These are phyloP conservation scores for Microcos paniculata DNA, from an alignment of 345 rosid genomes.

Conservation along the genomic window DNA sequence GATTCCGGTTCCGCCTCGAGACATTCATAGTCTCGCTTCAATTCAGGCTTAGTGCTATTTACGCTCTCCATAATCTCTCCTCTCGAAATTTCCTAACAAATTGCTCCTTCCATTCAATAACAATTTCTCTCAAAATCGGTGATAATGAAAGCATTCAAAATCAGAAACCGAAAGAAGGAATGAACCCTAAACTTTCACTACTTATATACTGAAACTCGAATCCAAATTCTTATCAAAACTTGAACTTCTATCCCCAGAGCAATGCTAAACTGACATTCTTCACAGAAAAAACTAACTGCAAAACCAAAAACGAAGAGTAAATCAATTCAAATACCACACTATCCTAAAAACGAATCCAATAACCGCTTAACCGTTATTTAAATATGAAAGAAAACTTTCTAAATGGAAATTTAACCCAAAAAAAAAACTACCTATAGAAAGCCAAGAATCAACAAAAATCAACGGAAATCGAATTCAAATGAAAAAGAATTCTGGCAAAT, in stretches of 20 bases:
- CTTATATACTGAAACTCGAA: background rate
- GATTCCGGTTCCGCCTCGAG: conserved; percentile 28
- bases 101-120: conserved; percentile 51
- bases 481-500: conserved; percentile 1
- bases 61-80: conserved; percentile 30
- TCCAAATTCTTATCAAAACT: conserved; percentile 12
- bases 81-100: conserved; percentile 36
- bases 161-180: conserved; percentile 9
- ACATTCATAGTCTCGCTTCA: conserved; percentile 44
- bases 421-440: conserved; percentile 10
- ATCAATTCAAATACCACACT: conserved; percentile 14
- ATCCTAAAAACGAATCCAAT: conserved; percentile 5
- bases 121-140: conserved; percentile 1
- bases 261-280: background rate
- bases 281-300: background rate
- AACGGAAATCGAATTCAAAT: conserved; percentile 15
- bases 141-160: conserved; percentile 29
- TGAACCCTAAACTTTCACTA: conserved; percentile 20
- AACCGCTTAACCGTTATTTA: conserved; percentile 24
- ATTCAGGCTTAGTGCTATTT: conserved; percentile 33
- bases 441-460: conserved; percentile 18
- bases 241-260: background rate
- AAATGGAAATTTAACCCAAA: conserved; percentile 6
- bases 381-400: conserved; percentile 7
- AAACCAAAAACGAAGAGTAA: background rate